A percentile compares a stretch with the other conserved stretches of the same genome.
phyloP scores from a whole-genome alignment of 352 stramenopile species.

The Aphanomyces invadans region DNA sequence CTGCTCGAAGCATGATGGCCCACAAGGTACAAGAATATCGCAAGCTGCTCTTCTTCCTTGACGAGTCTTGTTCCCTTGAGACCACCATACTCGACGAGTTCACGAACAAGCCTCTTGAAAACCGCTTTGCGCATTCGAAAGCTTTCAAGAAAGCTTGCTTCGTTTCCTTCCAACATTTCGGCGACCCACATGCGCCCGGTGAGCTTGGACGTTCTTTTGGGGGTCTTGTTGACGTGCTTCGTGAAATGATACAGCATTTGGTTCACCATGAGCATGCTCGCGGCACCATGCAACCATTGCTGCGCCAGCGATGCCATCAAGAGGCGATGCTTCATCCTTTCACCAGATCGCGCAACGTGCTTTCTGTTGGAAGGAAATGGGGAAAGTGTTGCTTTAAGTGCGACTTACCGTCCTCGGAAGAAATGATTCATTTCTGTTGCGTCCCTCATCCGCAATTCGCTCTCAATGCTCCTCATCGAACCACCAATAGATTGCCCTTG shows the following conservation, averaged over 20 bases:
- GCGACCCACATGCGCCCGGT: not conserved
- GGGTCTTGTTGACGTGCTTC: not conserved
- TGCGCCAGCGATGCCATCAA: too few species aligned
- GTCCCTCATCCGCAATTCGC: too few species aligned
- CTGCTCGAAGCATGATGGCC: conserved; percentile 9
- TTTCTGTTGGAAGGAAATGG: too few species aligned
- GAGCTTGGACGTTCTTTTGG: conserved; percentile 3
- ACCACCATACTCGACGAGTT: not conserved
- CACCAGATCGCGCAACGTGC: too few species aligned
- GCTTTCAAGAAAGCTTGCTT: not conserved
- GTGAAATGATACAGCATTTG: not conserved
- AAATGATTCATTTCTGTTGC: too few species aligned
- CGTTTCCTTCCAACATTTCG: conserved; percentile 11
- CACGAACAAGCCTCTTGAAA: not conserved
- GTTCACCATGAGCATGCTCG: not conserved
- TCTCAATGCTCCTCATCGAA: too few species aligned
- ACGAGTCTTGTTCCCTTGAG: not conserved
- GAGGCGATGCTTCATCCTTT: too few species aligned
- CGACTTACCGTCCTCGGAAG: too few species aligned
- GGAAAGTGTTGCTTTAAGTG: too few species aligned
- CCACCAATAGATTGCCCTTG: too few species aligned
- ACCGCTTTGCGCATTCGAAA: conserved; percentile 1
- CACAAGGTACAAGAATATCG: conserved; percentile 15
- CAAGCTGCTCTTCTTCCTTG: conserved; percentile 5
- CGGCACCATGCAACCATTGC: too few species aligned